Conservation (phyloP, 305 asterid species). For the Solanum hybrid region DNA sequence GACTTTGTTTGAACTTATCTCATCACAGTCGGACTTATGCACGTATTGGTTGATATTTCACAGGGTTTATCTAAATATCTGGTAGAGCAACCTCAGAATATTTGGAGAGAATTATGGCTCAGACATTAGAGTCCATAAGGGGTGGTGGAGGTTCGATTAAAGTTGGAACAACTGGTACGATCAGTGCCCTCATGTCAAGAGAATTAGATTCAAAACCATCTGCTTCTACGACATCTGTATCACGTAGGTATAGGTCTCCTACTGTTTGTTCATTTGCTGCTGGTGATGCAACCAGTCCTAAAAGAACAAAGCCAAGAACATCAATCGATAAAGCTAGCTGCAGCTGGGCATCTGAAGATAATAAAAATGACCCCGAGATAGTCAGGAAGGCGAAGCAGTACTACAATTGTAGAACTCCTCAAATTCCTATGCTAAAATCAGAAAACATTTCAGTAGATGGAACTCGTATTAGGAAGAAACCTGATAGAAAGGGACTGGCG, state of each 20-base stretch:
- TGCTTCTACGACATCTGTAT: slow-evolving; percentile 16
- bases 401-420: slow-evolving; percentile 33
- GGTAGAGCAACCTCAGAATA: neutral
- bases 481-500: slow-evolving; percentile 31
- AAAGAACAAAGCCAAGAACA: slow-evolving; percentile 25
- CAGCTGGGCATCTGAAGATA: slow-evolving; percentile 21
- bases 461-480: slow-evolving; percentile 51
- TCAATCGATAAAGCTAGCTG: slow-evolving; percentile 47
- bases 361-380: slow-evolving; percentile 20
- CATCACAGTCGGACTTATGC: neutral
- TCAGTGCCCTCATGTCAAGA: slow-evolving; percentile 69
- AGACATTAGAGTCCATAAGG: slow-evolving; percentile 48
- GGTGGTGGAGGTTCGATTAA: slow-evolving; percentile 83
- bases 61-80: neutral
- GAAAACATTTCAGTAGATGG: slow-evolving; percentile 43
- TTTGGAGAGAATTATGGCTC: slow-evolving; percentile 34
- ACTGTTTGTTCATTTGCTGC: slow-evolving; percentile 14
- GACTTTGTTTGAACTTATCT: neutral
- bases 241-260: slow-evolving; percentile 4
- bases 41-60: neutral
- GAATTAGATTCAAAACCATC: slow-evolving; percentile 50
- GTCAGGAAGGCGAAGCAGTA: slow-evolving; percentile 35
- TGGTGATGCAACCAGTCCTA: slow-evolving; percentile 20
- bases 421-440: slow-evolving; percentile 59
- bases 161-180: slow-evolving; percentile 75